phyloP scores from a whole-genome alignment of 129 eudicot genomes.

The Scalesia atractyloides region DNA sequence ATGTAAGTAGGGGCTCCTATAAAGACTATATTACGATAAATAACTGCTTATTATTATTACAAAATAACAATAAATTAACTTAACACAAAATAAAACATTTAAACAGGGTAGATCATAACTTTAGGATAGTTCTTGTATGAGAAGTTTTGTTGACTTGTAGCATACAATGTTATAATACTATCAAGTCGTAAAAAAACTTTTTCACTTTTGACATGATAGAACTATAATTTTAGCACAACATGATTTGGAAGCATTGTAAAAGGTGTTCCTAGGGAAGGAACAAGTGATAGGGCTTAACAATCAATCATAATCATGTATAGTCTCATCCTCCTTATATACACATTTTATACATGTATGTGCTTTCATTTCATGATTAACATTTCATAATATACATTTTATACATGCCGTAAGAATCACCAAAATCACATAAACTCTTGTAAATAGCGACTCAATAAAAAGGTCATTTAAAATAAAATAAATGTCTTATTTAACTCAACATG shows the following conservation, averaged over 20 bases:
- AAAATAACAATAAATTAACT: neutral
- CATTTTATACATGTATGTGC: too few relatives aligned
- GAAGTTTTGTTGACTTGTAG: slow-evolving; percentile 1
- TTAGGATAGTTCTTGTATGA: slow-evolving; percentile 2
- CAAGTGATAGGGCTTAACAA: slow-evolving; percentile 38
- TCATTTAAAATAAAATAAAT: too few relatives aligned
- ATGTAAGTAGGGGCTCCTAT: neutral
- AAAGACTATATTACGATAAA: neutral
- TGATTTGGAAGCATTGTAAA: slow-evolving; percentile 14
- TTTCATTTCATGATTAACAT: too few relatives aligned
- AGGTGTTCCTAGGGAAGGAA: slow-evolving; percentile 47
- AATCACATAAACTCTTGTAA: too few relatives aligned
- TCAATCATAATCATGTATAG: slow-evolving; percentile 38
- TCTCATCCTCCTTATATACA: slow-evolving; percentile 15
- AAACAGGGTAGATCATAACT: neutral
- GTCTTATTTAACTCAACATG: too few relatives aligned
- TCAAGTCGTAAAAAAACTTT: neutral
- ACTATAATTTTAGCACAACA: neutral
- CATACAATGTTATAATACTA: neutral
- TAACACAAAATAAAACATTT: neutral
- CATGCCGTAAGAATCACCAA: too few relatives aligned
- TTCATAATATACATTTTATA: too few relatives aligned
- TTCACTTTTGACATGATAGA: neutral
- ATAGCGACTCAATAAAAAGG: too few relatives aligned
- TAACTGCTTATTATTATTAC: neutral